Base-by-base conservation (phyloP, 176 grass and related monocot species). In the Elaeis guineensis region DNA sequence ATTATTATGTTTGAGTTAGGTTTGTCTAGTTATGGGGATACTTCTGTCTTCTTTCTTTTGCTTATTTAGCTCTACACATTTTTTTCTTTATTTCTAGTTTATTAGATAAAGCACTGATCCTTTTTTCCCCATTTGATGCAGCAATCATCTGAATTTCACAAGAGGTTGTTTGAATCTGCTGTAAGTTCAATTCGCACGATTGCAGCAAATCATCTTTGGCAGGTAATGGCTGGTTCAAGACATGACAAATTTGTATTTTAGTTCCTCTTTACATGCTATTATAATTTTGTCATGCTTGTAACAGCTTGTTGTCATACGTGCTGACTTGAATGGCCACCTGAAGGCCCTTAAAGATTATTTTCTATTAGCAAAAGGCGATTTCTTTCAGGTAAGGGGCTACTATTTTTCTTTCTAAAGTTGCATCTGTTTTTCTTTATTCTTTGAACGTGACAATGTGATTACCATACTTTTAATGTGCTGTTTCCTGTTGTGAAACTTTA, bases 291-390 rank as follows among this genome's bases (percentile, higher is more conserved):
- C 9, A 44, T 44, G 35, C 14, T 53, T 55, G 51, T 67, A 85
- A 64, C 81, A 97, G 93, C 87, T 97, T 83, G 93, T 97, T 51
- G 93, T 97, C 65, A 79, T 97, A 76, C 80, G 87, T 17, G 93
- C 93, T 50, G 84, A 97, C 85, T 75, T 97, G 56, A 97, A 89
- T 76, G 93, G 93, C 19, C 93, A 97, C 69, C 72, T 97, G 81
- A 97, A 85, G 78, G 93, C 87, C 55, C 74, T 97, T 44, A 97
- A 97, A 72, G 87, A 97, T 76, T 97, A 97, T 85, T 97, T 97
- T 85, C 82, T 97, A 55, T 86, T 97, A 70, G 93, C 87, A n/a
- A 97, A 97, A 89, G 93, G 93, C 59, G 93, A 97, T 76, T 97
- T 97, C 85, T 97, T 97, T 59, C 93, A 97, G 87, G 93, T 91